Evolutionary conservation across 164 flowering plant genomes (phyloP).

Genomic region (Vitis amurensis): DNA sequence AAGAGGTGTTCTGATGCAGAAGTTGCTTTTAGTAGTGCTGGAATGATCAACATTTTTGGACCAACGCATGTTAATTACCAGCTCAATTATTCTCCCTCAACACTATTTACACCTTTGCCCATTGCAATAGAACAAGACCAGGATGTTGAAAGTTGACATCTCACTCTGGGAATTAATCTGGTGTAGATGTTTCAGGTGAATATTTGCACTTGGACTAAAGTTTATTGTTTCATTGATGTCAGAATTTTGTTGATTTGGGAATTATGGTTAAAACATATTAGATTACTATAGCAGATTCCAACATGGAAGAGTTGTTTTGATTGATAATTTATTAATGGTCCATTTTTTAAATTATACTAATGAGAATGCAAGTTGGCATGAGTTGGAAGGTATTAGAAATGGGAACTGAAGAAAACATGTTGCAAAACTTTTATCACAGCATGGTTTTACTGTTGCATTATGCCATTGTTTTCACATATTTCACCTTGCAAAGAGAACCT

Average conservation of each 20-base stretch:
- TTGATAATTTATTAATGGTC: no score
- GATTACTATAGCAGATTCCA: no score
- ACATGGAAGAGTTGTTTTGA: no score
- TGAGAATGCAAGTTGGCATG: no score
- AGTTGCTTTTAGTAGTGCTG: constrained; percentile 79
- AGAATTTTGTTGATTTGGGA: no score
- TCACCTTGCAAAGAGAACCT: no score
- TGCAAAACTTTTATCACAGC: no score
- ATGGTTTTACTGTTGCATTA: background rate
- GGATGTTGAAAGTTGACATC: constrained; percentile 26
- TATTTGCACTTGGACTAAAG: background rate
- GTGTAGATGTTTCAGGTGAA: constrained; percentile 1
- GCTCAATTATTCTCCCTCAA: constrained; percentile 45
- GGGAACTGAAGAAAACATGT: no score
- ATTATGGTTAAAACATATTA: no score
- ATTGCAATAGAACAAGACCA: constrained; percentile 20
- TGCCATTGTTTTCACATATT: background rate
- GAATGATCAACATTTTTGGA: constrained; percentile 71
- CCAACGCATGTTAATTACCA: constrained; percentile 63
- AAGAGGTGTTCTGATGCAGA: constrained; percentile 74
- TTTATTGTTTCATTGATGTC: no score
- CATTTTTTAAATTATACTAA: no score
- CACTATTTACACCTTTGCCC: constrained; percentile 35
- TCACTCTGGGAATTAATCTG: background rate
- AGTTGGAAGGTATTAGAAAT: no score